Evolutionary conservation across 345 rosid genomes (phyloP), one percentile per base, ranked within the genome.

Genomic region (Noccaea caerulescens): DNA sequence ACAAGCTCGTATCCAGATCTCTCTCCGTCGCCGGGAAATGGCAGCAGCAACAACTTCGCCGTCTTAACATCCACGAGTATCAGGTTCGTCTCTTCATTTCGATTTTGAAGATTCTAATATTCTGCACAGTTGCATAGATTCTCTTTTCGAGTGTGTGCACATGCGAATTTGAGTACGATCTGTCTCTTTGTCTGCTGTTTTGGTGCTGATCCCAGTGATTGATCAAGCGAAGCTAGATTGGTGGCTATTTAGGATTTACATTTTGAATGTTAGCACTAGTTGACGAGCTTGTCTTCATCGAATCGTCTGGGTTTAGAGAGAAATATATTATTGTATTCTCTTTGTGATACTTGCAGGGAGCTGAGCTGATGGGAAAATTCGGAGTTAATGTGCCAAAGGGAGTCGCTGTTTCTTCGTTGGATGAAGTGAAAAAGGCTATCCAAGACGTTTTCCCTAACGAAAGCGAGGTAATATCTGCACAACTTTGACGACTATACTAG

Each of bases 21-120:
- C 92, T 92, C 71, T 79, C 94, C 71, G 82, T 88, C 71, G 89
- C 86, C 77, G 93, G 92, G 0, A 85, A 81, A 82, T 86, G 91
- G 86, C 98, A 95, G 68, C 91, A 87, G 52, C 98, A 92, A 71
- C 99, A 95, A 77, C 92, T 92, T 79, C 98, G 99, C 62, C 97
- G 91, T 72, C 97, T 95, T 79, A 95, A 95, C 80, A 81, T 95
- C 86, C 98, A 92, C 78, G 98, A 95, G 73, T 90, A 87, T 77
- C 98, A 91, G 99, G 99, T 94, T 16, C 5, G 7, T 45, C 43
- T 67, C 60, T 38, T 51, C 58, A 27, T 33, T 64, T 55, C 66
- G 7, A 25, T 68, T 38, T 27, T 5, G 5, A 51, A 7, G 36
- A 5, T 47, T 58, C 68, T 49, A 6, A 6, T 33, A 23, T 33